Evolutionary conservation across 169 alveolate species (phyloP).

Genomic region (Cryptosporidium meleagridis): DNA sequence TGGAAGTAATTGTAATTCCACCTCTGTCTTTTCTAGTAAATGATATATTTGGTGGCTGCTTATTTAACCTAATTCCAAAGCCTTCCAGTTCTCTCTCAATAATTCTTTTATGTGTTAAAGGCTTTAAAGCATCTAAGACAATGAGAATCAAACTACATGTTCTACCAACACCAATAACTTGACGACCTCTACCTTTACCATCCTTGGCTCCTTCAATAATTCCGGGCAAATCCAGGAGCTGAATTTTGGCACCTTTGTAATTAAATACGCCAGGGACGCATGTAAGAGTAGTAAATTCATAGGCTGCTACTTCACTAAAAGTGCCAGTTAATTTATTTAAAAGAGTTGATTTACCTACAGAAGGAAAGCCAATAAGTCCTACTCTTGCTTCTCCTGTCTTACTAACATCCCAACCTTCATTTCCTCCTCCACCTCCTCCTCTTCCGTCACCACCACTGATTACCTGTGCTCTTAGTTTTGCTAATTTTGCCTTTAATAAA

Average conservation of each 20-base stretch:
- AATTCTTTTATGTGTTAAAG: conserved; percentile 91
- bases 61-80: conserved; percentile 96
- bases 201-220: conserved; percentile 97
- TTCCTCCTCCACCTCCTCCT: conserved; percentile 83
- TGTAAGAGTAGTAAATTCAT: conserved; percentile 99
- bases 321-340: conserved; percentile 96
- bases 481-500: conserved; percentile 96
- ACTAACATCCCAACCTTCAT: conserved; percentile 94
- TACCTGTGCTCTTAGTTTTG: conserved; percentile 94
- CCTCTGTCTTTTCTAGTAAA: conserved; percentile 87
- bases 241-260: conserved; percentile 95
- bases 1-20: conserved; percentile 84
- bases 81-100: conserved; percentile 97
- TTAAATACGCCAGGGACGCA: conserved; percentile 97
- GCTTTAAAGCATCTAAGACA: conserved; percentile 95
- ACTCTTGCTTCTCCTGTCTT: conserved; percentile 99
- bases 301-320: conserved; percentile 97
- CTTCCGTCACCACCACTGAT: conserved; percentile 88
- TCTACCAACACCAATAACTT: conserved; percentile 98
- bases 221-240: conserved; percentile 97
- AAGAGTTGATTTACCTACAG: conserved; percentile 98
- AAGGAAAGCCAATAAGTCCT: conserved; percentile 99
- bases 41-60: conserved; percentile 92
- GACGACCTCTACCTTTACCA: conserved; percentile 98
- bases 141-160: conserved; percentile 93